phyloP scores from a whole-genome alignment of 2,329 filamentous ascomycete genomes.

The Ceratocystis eucalypticola region DNA sequence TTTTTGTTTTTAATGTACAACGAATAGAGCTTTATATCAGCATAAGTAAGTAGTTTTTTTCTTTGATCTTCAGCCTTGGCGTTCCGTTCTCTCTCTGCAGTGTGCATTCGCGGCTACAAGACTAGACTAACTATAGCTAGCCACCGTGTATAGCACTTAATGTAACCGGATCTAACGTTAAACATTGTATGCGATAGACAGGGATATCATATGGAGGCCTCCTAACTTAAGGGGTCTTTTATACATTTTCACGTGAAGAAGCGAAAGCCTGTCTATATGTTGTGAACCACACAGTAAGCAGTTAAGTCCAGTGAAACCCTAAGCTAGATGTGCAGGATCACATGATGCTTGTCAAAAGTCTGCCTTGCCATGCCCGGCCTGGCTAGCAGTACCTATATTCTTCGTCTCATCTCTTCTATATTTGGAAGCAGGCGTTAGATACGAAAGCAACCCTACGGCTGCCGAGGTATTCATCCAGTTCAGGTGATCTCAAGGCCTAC shows the following conservation, averaged over 20 bases:
- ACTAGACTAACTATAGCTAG: too few species aligned
- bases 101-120: too few species aligned
- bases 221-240: not conserved
- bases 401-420: constrained; percentile 4
- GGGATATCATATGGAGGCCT: not conserved
- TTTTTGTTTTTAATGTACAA: not conserved
- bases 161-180: too few species aligned
- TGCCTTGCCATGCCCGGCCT: not conserved
- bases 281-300: not conserved
- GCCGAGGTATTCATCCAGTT: not conserved
- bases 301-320: not conserved
- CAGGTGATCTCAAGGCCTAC: not conserved
- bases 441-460: not conserved
- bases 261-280: not conserved
- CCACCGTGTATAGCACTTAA: too few species aligned
- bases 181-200: not conserved
- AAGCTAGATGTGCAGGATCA: not conserved
- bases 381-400: not conserved
- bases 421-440: not conserved
- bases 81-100: too few species aligned
- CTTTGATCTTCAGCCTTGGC: too few species aligned
- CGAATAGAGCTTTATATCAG: not conserved
- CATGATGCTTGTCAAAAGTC: not conserved
- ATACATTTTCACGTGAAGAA: not conserved
- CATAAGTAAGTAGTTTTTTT: too few species aligned